Conservation (phyloP, 2,329 filamentous ascomycete species). For the Geosmithia morbida region DNA sequence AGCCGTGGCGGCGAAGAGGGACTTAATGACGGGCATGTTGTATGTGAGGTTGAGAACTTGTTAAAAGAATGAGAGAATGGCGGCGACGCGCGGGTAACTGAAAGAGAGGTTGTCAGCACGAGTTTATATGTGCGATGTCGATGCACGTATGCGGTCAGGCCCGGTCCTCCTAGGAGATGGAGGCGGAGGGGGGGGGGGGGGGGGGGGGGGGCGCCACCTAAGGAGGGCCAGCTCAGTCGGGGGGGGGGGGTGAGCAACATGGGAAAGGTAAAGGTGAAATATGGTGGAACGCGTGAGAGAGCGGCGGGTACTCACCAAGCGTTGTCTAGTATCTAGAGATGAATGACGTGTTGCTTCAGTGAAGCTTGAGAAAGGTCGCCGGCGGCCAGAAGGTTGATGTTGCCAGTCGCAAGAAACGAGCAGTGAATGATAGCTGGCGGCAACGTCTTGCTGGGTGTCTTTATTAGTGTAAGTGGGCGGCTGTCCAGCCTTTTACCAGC, state of each 20-base stretch:
- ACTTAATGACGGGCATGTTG: constrained; percentile 16
- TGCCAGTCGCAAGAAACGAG: not conserved
- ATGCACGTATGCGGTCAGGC: too few species aligned
- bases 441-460: not conserved
- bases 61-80: not conserved
- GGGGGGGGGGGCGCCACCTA: too few species aligned
- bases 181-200: too few species aligned
- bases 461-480: not conserved
- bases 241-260: too few species aligned
- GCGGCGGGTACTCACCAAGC: not conserved
- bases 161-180: too few species aligned
- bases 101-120: not conserved
- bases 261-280: too few species aligned
- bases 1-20: constrained; percentile 14
- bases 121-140: not conserved
- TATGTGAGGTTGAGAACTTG: not conserved
- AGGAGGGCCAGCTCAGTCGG: too few species aligned
- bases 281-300: not conserved
- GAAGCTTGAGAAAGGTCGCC: not conserved
- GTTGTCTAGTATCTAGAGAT: not conserved
- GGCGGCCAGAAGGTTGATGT: not conserved
- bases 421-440: not conserved
- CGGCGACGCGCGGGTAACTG: not conserved
- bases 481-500: not conserved
- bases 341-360: not conserved